phyloP scores from a whole-genome alignment of 1,284 basidiomycete species.

The Anthracocystis panici-leucophaei region DNA sequence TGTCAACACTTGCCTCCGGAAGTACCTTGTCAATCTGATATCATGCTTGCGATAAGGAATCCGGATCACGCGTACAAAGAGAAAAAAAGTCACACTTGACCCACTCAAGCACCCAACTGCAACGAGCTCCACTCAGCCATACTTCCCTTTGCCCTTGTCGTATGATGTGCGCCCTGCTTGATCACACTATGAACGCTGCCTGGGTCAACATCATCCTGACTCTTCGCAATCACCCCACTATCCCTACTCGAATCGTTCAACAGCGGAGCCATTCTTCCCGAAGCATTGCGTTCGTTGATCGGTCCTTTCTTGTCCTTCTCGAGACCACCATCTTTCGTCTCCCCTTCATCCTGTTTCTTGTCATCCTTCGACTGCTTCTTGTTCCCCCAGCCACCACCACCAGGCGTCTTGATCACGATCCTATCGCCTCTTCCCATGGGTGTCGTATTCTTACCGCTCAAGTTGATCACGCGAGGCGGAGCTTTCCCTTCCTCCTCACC shows the following conservation, averaged over 20 bases:
- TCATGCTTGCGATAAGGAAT: background rate
- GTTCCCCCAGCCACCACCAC: conserved; percentile 88
- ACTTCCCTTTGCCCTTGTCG: conserved; percentile 51
- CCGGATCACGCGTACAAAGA: background rate
- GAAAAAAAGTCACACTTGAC: background rate
- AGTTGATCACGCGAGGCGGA: conserved; percentile 79
- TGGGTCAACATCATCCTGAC: conserved; percentile 18
- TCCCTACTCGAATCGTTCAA: conserved; percentile 30
- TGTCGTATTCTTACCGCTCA: conserved; percentile 88
- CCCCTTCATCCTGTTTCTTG: background rate
- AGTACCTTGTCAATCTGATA: background rate
- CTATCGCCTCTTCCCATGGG: conserved; percentile 86
- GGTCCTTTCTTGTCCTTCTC: conserved; percentile 15
- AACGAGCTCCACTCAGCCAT: conserved; percentile 56
- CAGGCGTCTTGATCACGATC: conserved; percentile 87
- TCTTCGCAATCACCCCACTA: conserved; percentile 36
- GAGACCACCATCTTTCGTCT: background rate
- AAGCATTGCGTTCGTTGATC: conserved; percentile 47
- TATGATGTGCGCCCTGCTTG: conserved; percentile 21
- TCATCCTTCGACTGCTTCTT: conserved; percentile 1
- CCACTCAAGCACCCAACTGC: conserved; percentile 50
- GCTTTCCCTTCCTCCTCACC: conserved; percentile 56
- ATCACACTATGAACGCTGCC: conserved; percentile 23
- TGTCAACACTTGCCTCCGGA: background rate
- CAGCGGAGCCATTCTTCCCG: conserved; percentile 47